phyloP scores from a whole-genome alignment of 2,329 filamentous ascomycete species.

The Neoscytalidium dimidiatum region DNA sequence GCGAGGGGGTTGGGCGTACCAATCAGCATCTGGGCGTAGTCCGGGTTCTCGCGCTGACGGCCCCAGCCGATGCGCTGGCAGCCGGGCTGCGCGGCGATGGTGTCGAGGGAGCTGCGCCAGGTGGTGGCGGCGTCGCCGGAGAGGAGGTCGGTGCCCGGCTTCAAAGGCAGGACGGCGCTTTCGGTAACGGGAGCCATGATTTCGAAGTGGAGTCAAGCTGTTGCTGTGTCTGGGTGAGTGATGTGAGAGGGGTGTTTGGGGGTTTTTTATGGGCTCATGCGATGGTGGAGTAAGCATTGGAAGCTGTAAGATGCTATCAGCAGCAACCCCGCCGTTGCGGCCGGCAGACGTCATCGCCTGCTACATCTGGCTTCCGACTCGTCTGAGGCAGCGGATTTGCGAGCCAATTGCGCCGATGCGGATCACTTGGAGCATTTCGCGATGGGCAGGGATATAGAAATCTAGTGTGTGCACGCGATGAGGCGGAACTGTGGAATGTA shows the following conservation, averaged over 20 bases:
- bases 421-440: too few relatives aligned
- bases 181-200: slow-evolving; percentile 36
- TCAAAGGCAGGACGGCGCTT: slow-evolving; percentile 41
- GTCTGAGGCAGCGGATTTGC: too few relatives aligned
- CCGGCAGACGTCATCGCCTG: too few relatives aligned
- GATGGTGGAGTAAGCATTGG: neutral
- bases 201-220: neutral
- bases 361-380: too few relatives aligned
- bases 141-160: slow-evolving; percentile 31
- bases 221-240: neutral
- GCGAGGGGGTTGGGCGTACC: slow-evolving; percentile 33
- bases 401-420: too few relatives aligned
- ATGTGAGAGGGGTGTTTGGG: neutral
- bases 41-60: slow-evolving; percentile 40
- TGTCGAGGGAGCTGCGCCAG: slow-evolving; percentile 35
- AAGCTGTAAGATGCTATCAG: neutral
- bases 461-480: too few relatives aligned
- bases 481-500: too few relatives aligned
- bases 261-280: neutral
- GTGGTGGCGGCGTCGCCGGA: slow-evolving; percentile 28
- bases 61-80: slow-evolving; percentile 40
- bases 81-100: slow-evolving; percentile 40
- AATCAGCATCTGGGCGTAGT: slow-evolving; percentile 40
- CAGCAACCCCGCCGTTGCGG: too few relatives aligned
- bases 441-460: too few relatives aligned